These are phyloP conservation scores for Theobroma grandiflorum DNA, from an alignment of 441 rosid species.

Conservation along the genomic window DNA sequence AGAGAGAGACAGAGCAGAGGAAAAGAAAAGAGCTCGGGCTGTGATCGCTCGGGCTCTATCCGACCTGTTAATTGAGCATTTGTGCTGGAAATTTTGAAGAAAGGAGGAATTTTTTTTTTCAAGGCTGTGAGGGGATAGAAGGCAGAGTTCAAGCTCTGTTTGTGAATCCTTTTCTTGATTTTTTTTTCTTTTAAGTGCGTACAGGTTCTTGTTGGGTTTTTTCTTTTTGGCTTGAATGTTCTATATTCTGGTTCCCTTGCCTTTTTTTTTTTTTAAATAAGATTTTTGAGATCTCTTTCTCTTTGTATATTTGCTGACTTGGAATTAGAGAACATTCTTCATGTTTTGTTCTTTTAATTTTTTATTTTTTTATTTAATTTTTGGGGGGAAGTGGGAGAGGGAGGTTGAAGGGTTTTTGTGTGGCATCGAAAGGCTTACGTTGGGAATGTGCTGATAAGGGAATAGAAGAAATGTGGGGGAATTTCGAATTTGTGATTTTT, in stretches of 20 bases:
- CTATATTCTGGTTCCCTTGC: slow-evolving; percentile 2
- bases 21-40: slow-evolving; percentile 23
- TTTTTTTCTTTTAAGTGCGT: slow-evolving; percentile 26
- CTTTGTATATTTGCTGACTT: not conserved
- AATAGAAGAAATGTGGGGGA: slow-evolving; percentile 21
- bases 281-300: slow-evolving; percentile 18
- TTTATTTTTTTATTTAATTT: not conserved
- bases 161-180: slow-evolving; percentile 7
- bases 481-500: slow-evolving; percentile 12
- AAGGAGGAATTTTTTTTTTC: slow-evolving; percentile 6
- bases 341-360: slow-evolving; percentile 12
- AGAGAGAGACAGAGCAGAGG: slow-evolving; percentile 30
- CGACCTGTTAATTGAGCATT: slow-evolving; percentile 1
- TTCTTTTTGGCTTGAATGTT: slow-evolving; percentile 17
- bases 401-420: slow-evolving; percentile 20
- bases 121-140: slow-evolving; percentile 4
- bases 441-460: slow-evolving; percentile 23
- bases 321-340: slow-evolving; percentile 19
- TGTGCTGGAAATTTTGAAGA: slow-evolving; percentile 23
- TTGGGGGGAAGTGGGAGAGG: not conserved
- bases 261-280: not conserved
- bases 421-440: slow-evolving; percentile 35
- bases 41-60: slow-evolving; percentile 27
- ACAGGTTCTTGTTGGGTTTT: slow-evolving; percentile 27
- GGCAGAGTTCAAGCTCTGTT: slow-evolving; percentile 20